Percentiles rank a stretch among this genome's conserved stretches.
These are phyloP conservation scores for Phragmites australis DNA, from an alignment of 176 grass and related monocot species.

Conservation along the genomic window DNA sequence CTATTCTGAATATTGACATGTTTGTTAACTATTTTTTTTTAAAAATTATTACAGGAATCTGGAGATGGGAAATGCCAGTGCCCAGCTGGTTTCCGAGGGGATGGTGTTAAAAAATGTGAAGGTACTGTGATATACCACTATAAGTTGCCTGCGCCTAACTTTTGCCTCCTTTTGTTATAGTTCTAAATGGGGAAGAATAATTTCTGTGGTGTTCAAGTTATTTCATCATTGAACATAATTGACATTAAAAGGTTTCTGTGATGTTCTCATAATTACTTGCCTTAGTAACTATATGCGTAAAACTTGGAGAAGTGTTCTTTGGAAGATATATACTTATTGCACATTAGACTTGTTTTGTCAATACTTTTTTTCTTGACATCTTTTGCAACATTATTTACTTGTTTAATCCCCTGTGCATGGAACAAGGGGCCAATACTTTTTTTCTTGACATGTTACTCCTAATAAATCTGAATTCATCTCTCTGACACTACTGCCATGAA, in stretches of 20 bases:
- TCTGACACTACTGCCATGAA: not conserved
- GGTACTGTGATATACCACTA: slow-evolving; percentile 29
- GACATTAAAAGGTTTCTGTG: not conserved
- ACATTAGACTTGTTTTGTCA: not conserved
- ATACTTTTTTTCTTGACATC: not conserved
- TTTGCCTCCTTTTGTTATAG: not conserved
- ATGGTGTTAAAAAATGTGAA: slow-evolving; percentile 60
- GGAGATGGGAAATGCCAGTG: slow-evolving; percentile 60
- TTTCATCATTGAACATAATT: slow-evolving; percentile 9
- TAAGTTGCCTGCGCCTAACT: not conserved
- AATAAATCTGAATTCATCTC: not conserved
- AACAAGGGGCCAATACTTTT: not conserved
- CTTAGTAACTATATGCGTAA: not conserved
- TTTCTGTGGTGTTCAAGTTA: not conserved
- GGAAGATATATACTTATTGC: not conserved
- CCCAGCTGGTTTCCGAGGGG: slow-evolving; percentile 57
- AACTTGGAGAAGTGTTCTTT: not conserved
- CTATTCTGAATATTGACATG: not conserved
- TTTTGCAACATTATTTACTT: not conserved
- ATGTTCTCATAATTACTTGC: not conserved
- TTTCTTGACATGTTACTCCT: not conserved
- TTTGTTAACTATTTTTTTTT: not conserved
- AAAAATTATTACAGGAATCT: slow-evolving; percentile 37
- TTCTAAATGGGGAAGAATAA: not conserved
- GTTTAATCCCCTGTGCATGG: not conserved